Percentiles rank a stretch among this genome's conserved stretches.
Conservation (phyloP, 2,329 filamentous ascomycete genomes). For the Periconia macrospinosa region DNA sequence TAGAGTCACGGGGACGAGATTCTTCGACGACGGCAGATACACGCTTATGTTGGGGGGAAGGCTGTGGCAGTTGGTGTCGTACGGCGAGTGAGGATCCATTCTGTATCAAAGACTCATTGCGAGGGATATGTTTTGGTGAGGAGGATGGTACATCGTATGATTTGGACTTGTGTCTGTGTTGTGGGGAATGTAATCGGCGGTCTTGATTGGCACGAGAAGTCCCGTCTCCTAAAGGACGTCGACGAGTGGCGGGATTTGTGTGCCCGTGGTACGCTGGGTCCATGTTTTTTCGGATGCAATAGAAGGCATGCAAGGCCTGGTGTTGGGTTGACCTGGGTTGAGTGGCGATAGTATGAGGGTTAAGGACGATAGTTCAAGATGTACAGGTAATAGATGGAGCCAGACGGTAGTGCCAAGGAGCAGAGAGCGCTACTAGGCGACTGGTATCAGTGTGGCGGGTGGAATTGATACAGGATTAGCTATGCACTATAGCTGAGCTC, state of each 20-base stretch:
- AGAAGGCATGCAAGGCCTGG: too few relatives aligned
- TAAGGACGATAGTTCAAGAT: constrained; percentile 18
- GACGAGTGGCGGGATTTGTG: constrained; percentile 32
- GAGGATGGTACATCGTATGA: constrained; percentile 16
- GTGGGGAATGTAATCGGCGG: constrained; percentile 15
- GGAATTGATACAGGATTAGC: not conserved
- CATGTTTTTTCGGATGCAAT: constrained; percentile 26
- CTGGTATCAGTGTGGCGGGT: constrained; percentile 5
- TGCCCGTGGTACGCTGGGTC: constrained; percentile 32
- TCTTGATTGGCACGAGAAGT: constrained; percentile 37
- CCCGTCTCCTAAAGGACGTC: constrained; percentile 34
- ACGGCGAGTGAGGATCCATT: constrained; percentile 47
- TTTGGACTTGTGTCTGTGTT: constrained; percentile 23
- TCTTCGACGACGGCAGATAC: constrained; percentile 56
- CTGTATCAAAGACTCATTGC: constrained; percentile 49
- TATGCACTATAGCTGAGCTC: not conserved
- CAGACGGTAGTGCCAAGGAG: constrained; percentile 18
- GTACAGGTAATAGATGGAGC: constrained; percentile 28
- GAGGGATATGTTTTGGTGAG: constrained; percentile 34
- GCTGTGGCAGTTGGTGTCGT: constrained; percentile 30
- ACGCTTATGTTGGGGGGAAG: constrained; percentile 54
- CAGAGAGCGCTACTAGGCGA: constrained; percentile 13
- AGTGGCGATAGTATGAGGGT: constrained; percentile 8
- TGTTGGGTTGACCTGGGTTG: too few relatives aligned
- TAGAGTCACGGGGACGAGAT: constrained; percentile 51